Evolutionary conservation across 306 rosid species (phyloP), one percentile per base, ranked within the genome.

Genomic region (Inga oerstediana): DNA sequence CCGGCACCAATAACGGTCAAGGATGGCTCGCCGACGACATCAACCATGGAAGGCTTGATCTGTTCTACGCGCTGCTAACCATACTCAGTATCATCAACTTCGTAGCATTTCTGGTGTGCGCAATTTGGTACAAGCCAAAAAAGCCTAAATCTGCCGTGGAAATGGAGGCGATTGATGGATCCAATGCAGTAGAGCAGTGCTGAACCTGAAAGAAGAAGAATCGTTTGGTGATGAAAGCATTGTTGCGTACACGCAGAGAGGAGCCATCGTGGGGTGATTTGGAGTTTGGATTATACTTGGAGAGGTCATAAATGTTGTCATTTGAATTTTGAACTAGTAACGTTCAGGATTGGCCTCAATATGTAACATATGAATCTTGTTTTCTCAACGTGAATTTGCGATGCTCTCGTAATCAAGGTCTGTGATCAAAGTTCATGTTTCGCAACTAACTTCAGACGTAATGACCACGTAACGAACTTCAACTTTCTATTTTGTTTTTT

Each of bases 21-120:
- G 99, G 97, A 34, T 93, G 99, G 99, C 91, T 93, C 10, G 90
- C 93, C 39, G 94, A 91, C 27, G 75, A 95, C n/a, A 89, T 95
- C 70, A 91, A 92, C 85, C 24, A 84, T 24, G 96, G 98, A 5
- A 91, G 97, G 81, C 98, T 95, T 16, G 99, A 95, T 16, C 89
- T 84, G 83, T 95, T 95, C 88, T 95, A 92, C 85, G 97, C 87
- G 39, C 89, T 95, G 16, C 81, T 95, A 27, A 84, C 96, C 44
- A 73, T 90, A 67, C 75, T 95, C 0, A 88, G 98, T 76, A 19
- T 83, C 24, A 67, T 95, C 27, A 93, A 93, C 56, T 88, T 95
- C 66, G 84, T 70, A 62, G 94, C 91, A 4, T 95, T 87, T 86
- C 8, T 90, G 22, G 84, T 83, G 14, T 92, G 93, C 84, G 89